Base-by-base conservation (phyloP, 2,329 filamentous ascomycete genomes). In the Trichoderma afroharzianum region DNA sequence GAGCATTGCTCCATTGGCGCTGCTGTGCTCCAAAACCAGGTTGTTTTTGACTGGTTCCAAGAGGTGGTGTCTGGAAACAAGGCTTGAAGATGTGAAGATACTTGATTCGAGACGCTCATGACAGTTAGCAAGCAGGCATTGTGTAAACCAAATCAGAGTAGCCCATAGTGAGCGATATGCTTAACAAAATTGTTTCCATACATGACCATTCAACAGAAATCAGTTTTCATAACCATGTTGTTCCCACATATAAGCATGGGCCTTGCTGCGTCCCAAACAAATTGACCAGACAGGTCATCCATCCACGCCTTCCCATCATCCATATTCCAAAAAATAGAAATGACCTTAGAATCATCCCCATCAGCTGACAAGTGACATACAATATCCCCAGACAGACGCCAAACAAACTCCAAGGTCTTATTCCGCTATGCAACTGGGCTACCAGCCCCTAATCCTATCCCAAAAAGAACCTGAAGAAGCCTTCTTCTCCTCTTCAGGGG, bases 401-500 rank as follows among this genome's bases (percentile, higher is more conserved):
- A 53, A 58, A 61, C 39, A 69, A 69, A 69, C 67, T 69, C 67
- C 67, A 53, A 53, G 18, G n/a, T 50, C 21, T 47, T 33, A 14
- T 9, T 39, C 30, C 24, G 11, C 39, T 33, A 47, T 8, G 36
- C 50, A 53, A 14, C 9, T 2, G 21, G 28, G 14, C 15, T 69
- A 69, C 67, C 67, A 69, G 30, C 39, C 39, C 70, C 28, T 66
- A 3, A 72, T 28, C 74, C 79, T 84, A 43, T 84, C 81, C 86
- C 87, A 88, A 36, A 88, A 81, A 0, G 85, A 84, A 3, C 78
- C 76, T 14, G 76, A 55, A 32, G 59, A 70, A n/a, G 75, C 71
- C 33, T 78, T 81, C 11, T 76, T 77, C n/a, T 77, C 76, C 36
- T 74, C 75, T 21, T 39, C n/a, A 75, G 72, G n/a, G 72, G 75